Conservation (phyloP, 2,329 filamentous ascomycete species). For the Penicillium sclerotigenum region DNA sequence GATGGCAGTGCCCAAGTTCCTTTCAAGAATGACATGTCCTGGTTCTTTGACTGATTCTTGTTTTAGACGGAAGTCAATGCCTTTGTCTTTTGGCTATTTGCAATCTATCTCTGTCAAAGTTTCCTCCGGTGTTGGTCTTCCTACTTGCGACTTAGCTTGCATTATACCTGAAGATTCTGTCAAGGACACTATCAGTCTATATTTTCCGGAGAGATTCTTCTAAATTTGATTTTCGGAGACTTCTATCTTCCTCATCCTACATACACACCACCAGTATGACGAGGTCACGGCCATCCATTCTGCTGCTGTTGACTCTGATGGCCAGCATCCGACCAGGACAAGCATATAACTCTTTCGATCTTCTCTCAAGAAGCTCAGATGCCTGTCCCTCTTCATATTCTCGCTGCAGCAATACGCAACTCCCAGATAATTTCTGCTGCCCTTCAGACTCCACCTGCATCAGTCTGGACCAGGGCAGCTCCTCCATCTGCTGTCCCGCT, state of each 20-base stretch:
- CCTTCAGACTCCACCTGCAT: conserved; percentile 41
- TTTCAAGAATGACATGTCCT: conserved; percentile 12
- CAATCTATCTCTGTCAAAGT: neutral
- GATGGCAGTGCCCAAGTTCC: conserved; percentile 1
- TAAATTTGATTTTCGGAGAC: neutral
- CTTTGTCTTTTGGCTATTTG: conserved; percentile 9
- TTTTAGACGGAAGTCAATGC: conserved; percentile 13
- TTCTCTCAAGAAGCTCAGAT: conserved; percentile 25
- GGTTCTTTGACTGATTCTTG: conserved; percentile 7
- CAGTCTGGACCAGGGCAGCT: conserved; percentile 41
- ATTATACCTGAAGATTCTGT: neutral
- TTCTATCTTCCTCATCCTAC: neutral
- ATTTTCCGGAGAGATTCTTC: neutral
- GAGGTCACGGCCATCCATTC: conserved; percentile 12
- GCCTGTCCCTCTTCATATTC: conserved; percentile 34
- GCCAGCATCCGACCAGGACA: conserved; percentile 21
- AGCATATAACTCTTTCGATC: conserved; percentile 13
- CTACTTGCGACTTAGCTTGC: neutral
- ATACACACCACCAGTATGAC: conserved; percentile 17
- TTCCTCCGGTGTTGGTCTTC: conserved; percentile 1
- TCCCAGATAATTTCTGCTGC: conserved; percentile 47
- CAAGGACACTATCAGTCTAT: neutral
- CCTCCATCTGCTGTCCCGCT: conserved; percentile 48
- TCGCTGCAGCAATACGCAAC: conserved; percentile 36
- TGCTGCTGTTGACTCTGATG: conserved; percentile 27